Evolutionary conservation across 345 rosid species (phyloP).

Genomic region (Salix arbutifolia): DNA sequence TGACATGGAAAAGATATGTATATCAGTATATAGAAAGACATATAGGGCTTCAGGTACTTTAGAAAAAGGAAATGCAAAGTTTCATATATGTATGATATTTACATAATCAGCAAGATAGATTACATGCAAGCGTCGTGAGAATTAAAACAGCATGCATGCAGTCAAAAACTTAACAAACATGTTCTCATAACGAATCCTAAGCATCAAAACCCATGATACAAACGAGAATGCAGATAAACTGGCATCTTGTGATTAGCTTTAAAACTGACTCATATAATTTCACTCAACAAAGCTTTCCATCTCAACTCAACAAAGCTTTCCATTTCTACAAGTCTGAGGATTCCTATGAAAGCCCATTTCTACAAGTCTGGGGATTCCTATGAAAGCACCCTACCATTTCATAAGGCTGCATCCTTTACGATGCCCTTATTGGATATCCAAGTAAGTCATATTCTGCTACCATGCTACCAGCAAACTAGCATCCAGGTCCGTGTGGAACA

Average conservation of each 20-base stretch:
- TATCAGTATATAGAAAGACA: background rate
- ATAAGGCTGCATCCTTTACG: background rate
- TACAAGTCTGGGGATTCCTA: background rate
- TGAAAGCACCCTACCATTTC: background rate
- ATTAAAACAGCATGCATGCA: background rate
- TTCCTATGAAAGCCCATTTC: background rate
- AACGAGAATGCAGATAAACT: background rate
- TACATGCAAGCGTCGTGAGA: background rate
- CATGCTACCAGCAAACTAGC: background rate
- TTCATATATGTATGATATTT: background rate
- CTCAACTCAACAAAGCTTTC: too few relatives aligned
- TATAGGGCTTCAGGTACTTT: background rate
- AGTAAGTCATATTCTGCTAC: background rate
- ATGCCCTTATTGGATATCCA: background rate
- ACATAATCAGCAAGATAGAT: background rate
- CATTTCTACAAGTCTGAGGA: background rate
- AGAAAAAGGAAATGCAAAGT: background rate
- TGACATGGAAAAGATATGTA: background rate
- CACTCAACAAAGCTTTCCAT: background rate
- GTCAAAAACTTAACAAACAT: background rate
- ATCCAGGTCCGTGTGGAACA: background rate
- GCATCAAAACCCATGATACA: background rate
- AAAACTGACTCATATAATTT: background rate
- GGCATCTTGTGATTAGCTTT: background rate
- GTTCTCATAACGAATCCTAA: background rate